These are phyloP conservation scores for Chaetomium sp. DNA, from an alignment of 2,329 filamentous ascomycete genomes.

Conservation along the genomic window DNA sequence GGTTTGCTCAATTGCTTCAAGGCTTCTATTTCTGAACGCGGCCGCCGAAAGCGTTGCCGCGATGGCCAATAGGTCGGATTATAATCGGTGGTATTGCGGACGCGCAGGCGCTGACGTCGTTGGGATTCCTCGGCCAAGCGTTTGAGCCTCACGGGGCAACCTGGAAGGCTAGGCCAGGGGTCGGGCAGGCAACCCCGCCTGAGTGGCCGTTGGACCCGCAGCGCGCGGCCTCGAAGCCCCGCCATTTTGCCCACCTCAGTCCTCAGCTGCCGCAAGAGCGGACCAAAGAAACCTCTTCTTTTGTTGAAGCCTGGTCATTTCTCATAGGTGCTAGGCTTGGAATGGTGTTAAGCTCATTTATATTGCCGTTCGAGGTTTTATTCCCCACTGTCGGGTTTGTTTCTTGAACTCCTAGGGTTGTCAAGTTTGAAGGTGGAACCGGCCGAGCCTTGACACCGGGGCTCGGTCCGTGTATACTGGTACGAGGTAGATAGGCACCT, in stretches of 20 bases:
- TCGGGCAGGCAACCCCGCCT: conserved; percentile 8
- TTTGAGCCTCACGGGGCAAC: conserved; percentile 17
- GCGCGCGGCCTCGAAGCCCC: neutral
- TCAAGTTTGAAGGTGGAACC: neutral
- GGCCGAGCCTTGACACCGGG: neutral
- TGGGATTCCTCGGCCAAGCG: conserved; percentile 18
- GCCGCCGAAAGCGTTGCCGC: neutral
- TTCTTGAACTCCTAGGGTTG: neutral
- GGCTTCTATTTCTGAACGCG: neutral
- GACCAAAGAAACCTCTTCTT: neutral
- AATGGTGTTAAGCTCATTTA: neutral
- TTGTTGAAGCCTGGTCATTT: neutral
- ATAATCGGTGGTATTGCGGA: neutral
- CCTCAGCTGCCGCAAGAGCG: neutral
- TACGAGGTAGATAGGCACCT: no score
- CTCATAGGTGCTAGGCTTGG: neutral
- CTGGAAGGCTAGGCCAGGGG: conserved; percentile 1
- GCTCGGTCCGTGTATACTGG: neutral
- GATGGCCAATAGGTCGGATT: conserved; percentile 4
- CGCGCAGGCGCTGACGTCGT: conserved; percentile 18
- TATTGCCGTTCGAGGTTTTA: neutral
- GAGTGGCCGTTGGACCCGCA: neutral
- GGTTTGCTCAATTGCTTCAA: neutral
- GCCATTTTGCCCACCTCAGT: neutral
- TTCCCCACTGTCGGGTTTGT: neutral